Base-by-base conservation (phyloP, 208 protist species). In the Crithidia expoeki region DNA sequence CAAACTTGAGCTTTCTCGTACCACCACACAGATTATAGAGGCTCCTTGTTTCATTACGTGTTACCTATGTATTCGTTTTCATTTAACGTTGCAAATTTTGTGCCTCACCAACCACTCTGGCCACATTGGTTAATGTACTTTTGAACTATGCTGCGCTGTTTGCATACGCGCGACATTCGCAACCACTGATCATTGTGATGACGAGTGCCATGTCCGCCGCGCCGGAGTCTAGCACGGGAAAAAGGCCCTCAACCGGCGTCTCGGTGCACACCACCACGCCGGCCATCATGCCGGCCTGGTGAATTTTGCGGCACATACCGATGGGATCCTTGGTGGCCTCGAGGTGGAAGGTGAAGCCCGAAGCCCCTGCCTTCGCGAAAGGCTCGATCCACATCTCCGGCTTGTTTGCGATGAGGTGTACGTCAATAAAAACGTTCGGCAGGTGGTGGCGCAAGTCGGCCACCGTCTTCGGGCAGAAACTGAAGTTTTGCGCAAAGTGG, bases 181-280 rank as follows among this genome's bases (percentile, higher is more conserved):
- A 76, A 99, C 99, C 99, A 25, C 98, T 98, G 72, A 99, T 96
- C 19, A 99, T 98, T 3, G 97, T 99, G 97, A 99, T 99, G 46
- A 99, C 82, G 36, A 99, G 90, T 42, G 99, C 88, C 83, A 99
- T 98, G 79, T 99, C 97, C 9, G 99, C 74, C 19, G 96, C 79
- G 77, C 87, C 92, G 44, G 84, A 64, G 44, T 91, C 76, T 14
- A 94, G 53, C 25, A 94, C 86, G n/a, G 77, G 78, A 47, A 76
- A 72, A 1, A 87, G 71, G 17, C 72, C 78, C 51, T 80, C 80
- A 2, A 51, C 68, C 3, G 66, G 66, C 2, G 98, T 99, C 25
- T 93, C 83, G 42, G 96, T 95, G 79, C 99, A 98, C 14, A 99
- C 59, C 19, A 96, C 89, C 9, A 99, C 79, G 3, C 96, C 98